phyloP scores from a whole-genome alignment of 1,139 yeast genomes.

The Candida anutae region DNA sequence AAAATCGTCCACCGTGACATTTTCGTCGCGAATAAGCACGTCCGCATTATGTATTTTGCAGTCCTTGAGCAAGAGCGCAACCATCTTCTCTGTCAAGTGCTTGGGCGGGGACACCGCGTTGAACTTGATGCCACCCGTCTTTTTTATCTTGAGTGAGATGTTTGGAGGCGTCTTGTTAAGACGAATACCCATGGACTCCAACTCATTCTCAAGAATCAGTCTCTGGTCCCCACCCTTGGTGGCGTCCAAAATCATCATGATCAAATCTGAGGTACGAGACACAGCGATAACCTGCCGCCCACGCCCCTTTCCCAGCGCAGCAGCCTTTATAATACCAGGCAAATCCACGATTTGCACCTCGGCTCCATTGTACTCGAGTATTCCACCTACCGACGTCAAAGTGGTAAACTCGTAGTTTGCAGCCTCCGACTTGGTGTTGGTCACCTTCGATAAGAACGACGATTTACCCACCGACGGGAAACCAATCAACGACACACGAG shows the following conservation, averaged over 20 bases:
- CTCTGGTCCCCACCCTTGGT: constrained; percentile 89
- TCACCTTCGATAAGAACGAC: constrained; percentile 75
- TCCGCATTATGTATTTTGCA: constrained; percentile 92
- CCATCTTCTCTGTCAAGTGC: constrained; percentile 72
- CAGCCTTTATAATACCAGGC: constrained; percentile 96
- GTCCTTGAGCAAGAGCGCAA: constrained; percentile 70
- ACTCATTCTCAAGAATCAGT: constrained; percentile 75
- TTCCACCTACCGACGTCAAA: constrained; percentile 93
- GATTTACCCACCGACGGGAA: constrained; percentile 98
- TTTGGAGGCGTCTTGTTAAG: constrained; percentile 79
- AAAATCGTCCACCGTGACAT: constrained; percentile 87
- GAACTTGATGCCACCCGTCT: constrained; percentile 86
- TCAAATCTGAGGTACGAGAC: constrained; percentile 88
- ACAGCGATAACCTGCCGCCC: constrained; percentile 96
- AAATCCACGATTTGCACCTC: constrained; percentile 93
- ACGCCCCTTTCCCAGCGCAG: constrained; percentile 95
- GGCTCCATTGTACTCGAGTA: constrained; percentile 89
- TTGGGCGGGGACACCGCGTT: constrained; percentile 79
- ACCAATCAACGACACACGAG: constrained; percentile 90
- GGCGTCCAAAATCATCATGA: constrained; percentile 91
- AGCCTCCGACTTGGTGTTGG: constrained; percentile 89
- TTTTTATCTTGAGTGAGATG: constrained; percentile 68
- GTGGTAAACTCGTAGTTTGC: constrained; percentile 96
- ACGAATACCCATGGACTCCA: constrained; percentile 91
- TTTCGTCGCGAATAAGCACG: constrained; percentile 80